These are phyloP conservation scores for Albifimbria verrucaria DNA, from an alignment of 2,329 filamentous ascomycete genomes.

Conservation along the genomic window DNA sequence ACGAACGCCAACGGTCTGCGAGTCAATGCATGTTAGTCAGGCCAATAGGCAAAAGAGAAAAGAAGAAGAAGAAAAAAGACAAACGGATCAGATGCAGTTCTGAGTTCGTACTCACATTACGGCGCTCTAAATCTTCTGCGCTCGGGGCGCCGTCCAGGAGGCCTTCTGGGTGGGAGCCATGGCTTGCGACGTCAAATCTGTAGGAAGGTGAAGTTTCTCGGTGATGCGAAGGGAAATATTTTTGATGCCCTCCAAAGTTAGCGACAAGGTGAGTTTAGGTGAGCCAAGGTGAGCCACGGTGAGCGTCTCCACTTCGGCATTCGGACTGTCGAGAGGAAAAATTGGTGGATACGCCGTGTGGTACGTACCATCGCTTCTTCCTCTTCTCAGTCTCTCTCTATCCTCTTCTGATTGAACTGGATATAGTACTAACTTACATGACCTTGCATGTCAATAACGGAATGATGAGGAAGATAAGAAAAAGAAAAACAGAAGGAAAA, in stretches of 20 bases:
- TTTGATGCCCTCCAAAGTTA: slow-evolving; percentile 28
- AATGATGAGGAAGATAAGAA: too few relatives aligned
- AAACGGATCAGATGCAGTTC: background rate
- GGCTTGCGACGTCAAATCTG: slow-evolving; percentile 6
- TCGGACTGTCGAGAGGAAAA: background rate
- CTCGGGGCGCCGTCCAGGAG: slow-evolving; percentile 35
- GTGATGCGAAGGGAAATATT: slow-evolving; percentile 17
- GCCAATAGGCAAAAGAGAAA: slow-evolving; percentile 2
- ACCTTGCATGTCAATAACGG: too few relatives aligned
- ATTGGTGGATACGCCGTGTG: background rate
- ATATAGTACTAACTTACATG: too few relatives aligned
- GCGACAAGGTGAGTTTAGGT: slow-evolving; percentile 5
- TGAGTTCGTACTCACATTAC: slow-evolving; percentile 47
- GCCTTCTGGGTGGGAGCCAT: slow-evolving; percentile 32
- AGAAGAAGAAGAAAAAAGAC: background rate
- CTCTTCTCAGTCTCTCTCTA: too few relatives aligned
- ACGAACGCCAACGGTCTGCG: slow-evolving; percentile 79
- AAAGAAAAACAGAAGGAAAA: too few relatives aligned
- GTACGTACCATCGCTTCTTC: background rate
- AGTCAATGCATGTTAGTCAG: slow-evolving; percentile 9
- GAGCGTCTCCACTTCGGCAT: background rate
- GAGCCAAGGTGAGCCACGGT: slow-evolving; percentile 8
- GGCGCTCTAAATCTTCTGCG: slow-evolving; percentile 56
- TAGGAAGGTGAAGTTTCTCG: slow-evolving; percentile 2
- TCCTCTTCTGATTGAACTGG: too few relatives aligned